phyloP scores from a whole-genome alignment of 2,329 filamentous ascomycete genomes.

The Monosporascus cannonballus region DNA sequence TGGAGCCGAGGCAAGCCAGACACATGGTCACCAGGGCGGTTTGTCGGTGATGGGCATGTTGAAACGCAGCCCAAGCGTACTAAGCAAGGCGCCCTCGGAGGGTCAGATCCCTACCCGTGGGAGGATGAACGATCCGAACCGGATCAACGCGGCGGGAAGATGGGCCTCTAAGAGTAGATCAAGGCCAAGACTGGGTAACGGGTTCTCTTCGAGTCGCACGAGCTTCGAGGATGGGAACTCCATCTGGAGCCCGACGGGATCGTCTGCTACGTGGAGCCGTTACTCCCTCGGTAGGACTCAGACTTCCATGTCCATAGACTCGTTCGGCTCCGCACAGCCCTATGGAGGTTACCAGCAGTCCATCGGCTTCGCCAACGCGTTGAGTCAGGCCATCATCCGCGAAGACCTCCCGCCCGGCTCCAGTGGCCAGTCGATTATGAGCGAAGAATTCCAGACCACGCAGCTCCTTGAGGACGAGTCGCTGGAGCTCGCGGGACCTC shows the following conservation, averaged over 20 bases:
- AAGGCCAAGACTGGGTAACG: conserved; percentile 69
- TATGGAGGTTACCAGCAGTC: conserved; percentile 87
- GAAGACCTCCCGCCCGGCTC: conserved; percentile 63
- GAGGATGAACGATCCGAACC: conserved; percentile 55
- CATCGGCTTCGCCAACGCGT: conserved; percentile 93
- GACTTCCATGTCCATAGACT: conserved; percentile 88
- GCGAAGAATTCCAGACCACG: conserved; percentile 53
- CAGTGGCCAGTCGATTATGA: conserved; percentile 43
- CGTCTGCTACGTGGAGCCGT: conserved; percentile 94
- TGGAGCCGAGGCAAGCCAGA: conserved; percentile 51
- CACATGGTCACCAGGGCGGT: conserved; percentile 47
- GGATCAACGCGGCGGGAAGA: conserved; percentile 54
- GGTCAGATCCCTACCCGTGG: conserved; percentile 63
- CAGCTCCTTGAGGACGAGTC: conserved; percentile 87
- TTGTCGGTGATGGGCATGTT: conserved; percentile 73
- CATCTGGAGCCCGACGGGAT: conserved; percentile 77
- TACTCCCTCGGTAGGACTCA: conserved; percentile 88
- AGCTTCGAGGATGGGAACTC: conserved; percentile 89
- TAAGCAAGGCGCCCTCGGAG: conserved; percentile 91
- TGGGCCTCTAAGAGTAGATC: conserved; percentile 87
- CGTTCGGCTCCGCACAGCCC: conserved; percentile 70
- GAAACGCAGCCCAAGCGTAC: conserved; percentile 79
- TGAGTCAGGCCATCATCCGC: conserved; percentile 93
- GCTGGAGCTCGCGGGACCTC: conserved; percentile 85
- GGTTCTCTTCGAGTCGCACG: conserved; percentile 83